Percentiles rank a stretch among this genome's conserved stretches.
Evolutionary conservation across 2,329 filamentous ascomycete genomes (phyloP).

Genomic region (Aspergillus carbonarius): DNA sequence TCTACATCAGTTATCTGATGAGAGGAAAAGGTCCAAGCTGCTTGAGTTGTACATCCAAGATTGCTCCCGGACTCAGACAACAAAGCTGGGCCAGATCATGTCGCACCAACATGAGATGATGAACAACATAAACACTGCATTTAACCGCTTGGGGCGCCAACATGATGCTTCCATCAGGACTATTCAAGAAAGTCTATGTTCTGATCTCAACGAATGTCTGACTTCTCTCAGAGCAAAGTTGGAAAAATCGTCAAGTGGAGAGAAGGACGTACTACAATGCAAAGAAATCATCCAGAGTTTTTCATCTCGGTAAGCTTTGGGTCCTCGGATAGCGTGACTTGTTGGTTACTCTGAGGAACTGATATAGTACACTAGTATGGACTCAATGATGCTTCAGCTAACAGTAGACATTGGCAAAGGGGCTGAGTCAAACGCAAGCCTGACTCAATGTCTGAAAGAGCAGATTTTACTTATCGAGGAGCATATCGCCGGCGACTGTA

Average conservation of each 20-base stretch:
- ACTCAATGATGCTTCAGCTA: constrained; percentile 17
- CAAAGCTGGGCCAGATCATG: constrained; percentile 21
- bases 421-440: constrained; percentile 15
- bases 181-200: constrained; percentile 15
- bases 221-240: constrained; percentile 16
- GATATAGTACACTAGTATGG: constrained; percentile 19
- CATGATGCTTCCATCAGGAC: constrained; percentile 14
- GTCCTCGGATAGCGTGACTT: background rate
- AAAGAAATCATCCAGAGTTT: constrained; percentile 17
- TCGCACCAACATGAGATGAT: constrained; percentile 25
- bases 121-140: constrained; percentile 18
- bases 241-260: constrained; percentile 17
- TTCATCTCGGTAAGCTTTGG: constrained; percentile 24
- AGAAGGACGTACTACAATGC: constrained; percentile 19
- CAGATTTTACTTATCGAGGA: constrained; percentile 22
- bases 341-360: background rate
- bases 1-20: constrained; percentile 25
- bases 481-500: constrained; percentile 18
- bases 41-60: constrained; percentile 37
- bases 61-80: constrained; percentile 22
- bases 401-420: constrained; percentile 15
- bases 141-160: constrained; percentile 15
- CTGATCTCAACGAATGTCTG: constrained; percentile 17
- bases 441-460: constrained; percentile 18
- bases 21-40: constrained; percentile 28